Evolutionary conservation across 805 yeast genomes (phyloP).

Genomic region (Zygotorulaspora florentina): DNA sequence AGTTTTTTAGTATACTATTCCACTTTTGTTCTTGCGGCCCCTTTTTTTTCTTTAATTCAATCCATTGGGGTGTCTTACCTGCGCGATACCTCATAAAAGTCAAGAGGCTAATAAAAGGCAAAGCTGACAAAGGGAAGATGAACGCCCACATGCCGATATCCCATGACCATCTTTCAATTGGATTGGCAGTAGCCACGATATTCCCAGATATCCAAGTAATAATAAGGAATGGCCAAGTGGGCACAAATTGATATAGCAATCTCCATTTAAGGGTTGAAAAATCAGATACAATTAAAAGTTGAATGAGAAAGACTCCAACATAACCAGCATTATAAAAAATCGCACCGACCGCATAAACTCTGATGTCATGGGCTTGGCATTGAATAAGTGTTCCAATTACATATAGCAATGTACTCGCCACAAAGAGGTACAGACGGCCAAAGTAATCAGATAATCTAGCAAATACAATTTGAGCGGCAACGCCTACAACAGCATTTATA

Average conservation of each 20-base stretch:
- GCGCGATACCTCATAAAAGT: slow-evolving; percentile 55
- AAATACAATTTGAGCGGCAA: slow-evolving; percentile 53
- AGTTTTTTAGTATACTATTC: slow-evolving; percentile 27
- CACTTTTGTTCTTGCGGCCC: slow-evolving; percentile 39
- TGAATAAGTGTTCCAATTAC: slow-evolving; percentile 54
- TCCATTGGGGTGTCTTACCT: slow-evolving; percentile 48
- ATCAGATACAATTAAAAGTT: slow-evolving; percentile 60
- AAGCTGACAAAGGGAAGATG: slow-evolving; percentile 58
- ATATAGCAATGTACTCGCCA: slow-evolving; percentile 47
- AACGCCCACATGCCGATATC: slow-evolving; percentile 79
- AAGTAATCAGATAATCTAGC: slow-evolving; percentile 55
- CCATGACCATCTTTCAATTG: slow-evolving; percentile 54
- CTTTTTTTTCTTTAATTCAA: slow-evolving; percentile 38
- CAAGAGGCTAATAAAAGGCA: slow-evolving; percentile 56
- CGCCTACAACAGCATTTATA: slow-evolving; percentile 50
- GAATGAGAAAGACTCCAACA: slow-evolving; percentile 56
- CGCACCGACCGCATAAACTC: slow-evolving; percentile 54
- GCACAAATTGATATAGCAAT: slow-evolving; percentile 57
- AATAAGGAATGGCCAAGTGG: slow-evolving; percentile 68
- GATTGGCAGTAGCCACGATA: slow-evolving; percentile 40
- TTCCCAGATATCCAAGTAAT: slow-evolving; percentile 76
- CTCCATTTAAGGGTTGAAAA: slow-evolving; percentile 68
- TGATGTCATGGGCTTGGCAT: slow-evolving; percentile 50
- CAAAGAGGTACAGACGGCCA: slow-evolving; percentile 49
- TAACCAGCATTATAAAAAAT: slow-evolving; percentile 50